Conservation (phyloP, 306 rosid species). For the Sicyos baderoa region DNA sequence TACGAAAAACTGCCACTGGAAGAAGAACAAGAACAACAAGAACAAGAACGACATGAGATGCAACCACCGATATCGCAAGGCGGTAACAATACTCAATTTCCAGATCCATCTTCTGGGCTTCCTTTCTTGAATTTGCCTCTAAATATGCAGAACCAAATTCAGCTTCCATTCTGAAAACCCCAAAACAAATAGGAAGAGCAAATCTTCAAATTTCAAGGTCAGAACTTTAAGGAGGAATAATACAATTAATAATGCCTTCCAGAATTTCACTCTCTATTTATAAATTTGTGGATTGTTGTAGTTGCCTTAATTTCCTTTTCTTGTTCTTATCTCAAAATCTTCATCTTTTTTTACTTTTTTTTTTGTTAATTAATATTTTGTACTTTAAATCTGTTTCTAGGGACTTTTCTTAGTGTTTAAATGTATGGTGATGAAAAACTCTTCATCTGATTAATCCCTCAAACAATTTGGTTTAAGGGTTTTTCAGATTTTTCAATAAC, state of each 20-base stretch:
- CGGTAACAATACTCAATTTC: conserved; percentile 32
- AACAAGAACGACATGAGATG: conserved; percentile 27
- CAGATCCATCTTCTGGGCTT: conserved; percentile 60
- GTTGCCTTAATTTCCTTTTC: neutral
- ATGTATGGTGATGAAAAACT: conserved; percentile 6
- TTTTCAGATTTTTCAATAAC: neutral
- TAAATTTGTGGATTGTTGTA: neutral
- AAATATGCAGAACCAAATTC: conserved; percentile 72
- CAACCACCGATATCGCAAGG: conserved; percentile 38
- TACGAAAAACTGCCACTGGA: conserved; percentile 75
- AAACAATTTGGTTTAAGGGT: neutral
- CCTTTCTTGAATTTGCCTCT: conserved; percentile 76
- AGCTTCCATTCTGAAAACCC: conserved; percentile 36
- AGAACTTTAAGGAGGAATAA: conserved; percentile 48
- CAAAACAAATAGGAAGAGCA: neutral
- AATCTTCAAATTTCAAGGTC: conserved; percentile 37
- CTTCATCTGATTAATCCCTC: neutral
- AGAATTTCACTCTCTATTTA: neutral
- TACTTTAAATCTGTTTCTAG: conserved; percentile 21
- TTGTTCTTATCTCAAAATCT: conserved; percentile 10
- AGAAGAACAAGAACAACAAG: too few species aligned
- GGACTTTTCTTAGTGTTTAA: neutral
- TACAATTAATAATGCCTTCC: conserved; percentile 3
- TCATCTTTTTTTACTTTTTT: neutral
- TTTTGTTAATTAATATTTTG: neutral